Conservation (phyloP, 495 filamentous ascomycete species). For the Cryomyces minteri region DNA sequence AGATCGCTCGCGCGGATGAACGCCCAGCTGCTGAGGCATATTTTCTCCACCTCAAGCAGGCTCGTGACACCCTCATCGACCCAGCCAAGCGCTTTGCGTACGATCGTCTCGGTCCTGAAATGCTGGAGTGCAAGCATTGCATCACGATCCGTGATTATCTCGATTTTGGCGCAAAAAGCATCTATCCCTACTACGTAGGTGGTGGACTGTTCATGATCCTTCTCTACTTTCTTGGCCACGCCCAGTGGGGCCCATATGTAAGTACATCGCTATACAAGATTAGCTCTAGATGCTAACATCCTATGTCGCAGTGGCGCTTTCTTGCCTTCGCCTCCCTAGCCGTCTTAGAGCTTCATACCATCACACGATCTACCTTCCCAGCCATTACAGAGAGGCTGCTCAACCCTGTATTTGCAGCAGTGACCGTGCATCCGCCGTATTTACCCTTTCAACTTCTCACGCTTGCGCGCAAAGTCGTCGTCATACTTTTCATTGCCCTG, state of each 20-base stretch:
- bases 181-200: slow-evolving; percentile 44
- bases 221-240: slow-evolving; percentile 57
- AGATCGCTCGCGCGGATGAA: slow-evolving; percentile 29
- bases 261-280: background rate
- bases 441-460: slow-evolving; percentile 76
- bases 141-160: slow-evolving; percentile 58
- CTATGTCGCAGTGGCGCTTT: slow-evolving; percentile 55
- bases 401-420: slow-evolving; percentile 37
- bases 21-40: slow-evolving; percentile 30
- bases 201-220: slow-evolving; percentile 44
- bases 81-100: slow-evolving; percentile 77
- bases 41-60: slow-evolving; percentile 67
- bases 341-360: slow-evolving; percentile 52
- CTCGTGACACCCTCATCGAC: slow-evolving; percentile 67
- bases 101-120: slow-evolving; percentile 69
- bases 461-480: slow-evolving; percentile 54
- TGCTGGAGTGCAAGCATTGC: slow-evolving; percentile 48
- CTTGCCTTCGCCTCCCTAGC: slow-evolving; percentile 48
- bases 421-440: slow-evolving; percentile 38
- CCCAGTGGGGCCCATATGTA: slow-evolving; percentile 61
- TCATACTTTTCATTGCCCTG: slow-evolving; percentile 81
- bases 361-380: slow-evolving; percentile 46
- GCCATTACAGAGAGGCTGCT: slow-evolving; percentile 36
- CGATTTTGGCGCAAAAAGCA: slow-evolving; percentile 37
- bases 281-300: background rate